Conservation (phyloP, 768 basidiomycete genomes). For the Tephrocybe rancida region DNA sequence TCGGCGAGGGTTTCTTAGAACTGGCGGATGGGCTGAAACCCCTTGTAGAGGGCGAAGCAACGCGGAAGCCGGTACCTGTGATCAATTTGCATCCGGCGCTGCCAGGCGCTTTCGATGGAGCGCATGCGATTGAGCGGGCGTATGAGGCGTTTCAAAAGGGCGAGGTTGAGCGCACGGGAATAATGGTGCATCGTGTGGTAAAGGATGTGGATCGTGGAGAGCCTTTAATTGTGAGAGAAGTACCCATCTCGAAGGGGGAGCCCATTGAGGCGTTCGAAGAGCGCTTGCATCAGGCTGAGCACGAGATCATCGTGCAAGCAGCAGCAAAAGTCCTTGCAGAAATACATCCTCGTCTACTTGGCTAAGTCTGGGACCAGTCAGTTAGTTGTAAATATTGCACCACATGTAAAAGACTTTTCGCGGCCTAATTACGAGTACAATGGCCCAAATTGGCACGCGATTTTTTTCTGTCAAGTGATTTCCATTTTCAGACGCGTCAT, state of each 20-base stretch:
- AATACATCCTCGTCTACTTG: background rate
- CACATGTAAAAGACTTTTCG: too few species aligned
- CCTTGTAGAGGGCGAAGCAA: constrained; percentile 36
- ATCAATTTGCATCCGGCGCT: constrained; percentile 98
- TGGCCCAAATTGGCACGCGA: too few species aligned
- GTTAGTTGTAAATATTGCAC: too few species aligned
- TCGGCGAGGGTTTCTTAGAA: constrained; percentile 80
- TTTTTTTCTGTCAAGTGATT: too few species aligned
- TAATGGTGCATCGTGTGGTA: constrained; percentile 94
- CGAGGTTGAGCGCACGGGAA: constrained; percentile 77
- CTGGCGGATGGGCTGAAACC: constrained; percentile 49
- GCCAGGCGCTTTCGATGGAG: constrained; percentile 95
- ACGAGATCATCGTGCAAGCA: constrained; percentile 89
- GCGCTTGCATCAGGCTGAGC: constrained; percentile 82
- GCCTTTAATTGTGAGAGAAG: constrained; percentile 79
- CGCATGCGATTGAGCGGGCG: constrained; percentile 87
- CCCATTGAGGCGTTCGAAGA: constrained; percentile 70
- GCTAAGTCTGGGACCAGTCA: background rate
- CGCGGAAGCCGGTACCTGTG: constrained; percentile 59
- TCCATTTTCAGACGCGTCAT: too few species aligned
- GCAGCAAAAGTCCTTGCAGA: constrained; percentile 70
- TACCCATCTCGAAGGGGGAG: constrained; percentile 76
- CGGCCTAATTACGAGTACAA: too few species aligned
- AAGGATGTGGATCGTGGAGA: constrained; percentile 92
- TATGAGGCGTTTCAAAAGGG: constrained; percentile 87